These are phyloP conservation scores for Penicillium fimorum DNA, from an alignment of 495 filamentous ascomycete genomes.

Conservation along the genomic window DNA sequence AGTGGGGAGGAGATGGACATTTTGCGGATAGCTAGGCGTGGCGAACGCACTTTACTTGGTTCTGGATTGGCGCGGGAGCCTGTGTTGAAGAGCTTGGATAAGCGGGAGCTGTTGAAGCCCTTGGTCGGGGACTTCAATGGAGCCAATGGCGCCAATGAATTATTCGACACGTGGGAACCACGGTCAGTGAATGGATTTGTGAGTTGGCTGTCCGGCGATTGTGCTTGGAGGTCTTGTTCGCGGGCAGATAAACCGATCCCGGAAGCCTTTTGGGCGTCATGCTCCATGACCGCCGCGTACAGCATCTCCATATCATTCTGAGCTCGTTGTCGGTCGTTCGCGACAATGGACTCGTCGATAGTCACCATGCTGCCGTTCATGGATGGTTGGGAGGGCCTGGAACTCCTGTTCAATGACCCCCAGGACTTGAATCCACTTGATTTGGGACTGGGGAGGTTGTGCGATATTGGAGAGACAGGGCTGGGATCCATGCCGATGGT, in stretches of 20 bases:
- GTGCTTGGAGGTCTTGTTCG: slow-evolving; percentile 24
- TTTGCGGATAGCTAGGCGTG: slow-evolving; percentile 53
- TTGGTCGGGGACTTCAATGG: slow-evolving; percentile 31
- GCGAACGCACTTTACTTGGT: slow-evolving; percentile 48
- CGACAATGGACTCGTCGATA: slow-evolving; percentile 74
- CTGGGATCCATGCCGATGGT: slow-evolving; percentile 49
- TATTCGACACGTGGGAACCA: slow-evolving; percentile 21
- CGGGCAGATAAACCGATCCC: slow-evolving; percentile 18
- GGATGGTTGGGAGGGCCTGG: slow-evolving; percentile 36
- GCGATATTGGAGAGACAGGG: slow-evolving; percentile 42
- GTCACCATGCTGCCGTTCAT: slow-evolving; percentile 53
- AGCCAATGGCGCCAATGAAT: slow-evolving; percentile 13
- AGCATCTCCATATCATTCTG: slow-evolving; percentile 83
- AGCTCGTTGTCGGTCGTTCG: slow-evolving; percentile 66
- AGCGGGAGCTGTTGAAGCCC: slow-evolving; percentile 31
- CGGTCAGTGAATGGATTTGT: slow-evolving; percentile 44
- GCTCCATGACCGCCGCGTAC: slow-evolving; percentile 88
- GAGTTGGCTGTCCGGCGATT: slow-evolving; percentile 36
- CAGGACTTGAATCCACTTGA: slow-evolving; percentile 42
- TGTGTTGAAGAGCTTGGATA: slow-evolving; percentile 53
- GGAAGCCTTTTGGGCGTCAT: slow-evolving; percentile 68
- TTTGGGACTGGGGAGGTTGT: slow-evolving; percentile 42
- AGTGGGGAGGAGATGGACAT: slow-evolving; percentile 59
- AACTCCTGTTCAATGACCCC: slow-evolving; percentile 38
- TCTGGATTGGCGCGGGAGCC: slow-evolving; percentile 56